Evolutionary conservation across 331 rosid species (phyloP), one percentile per base, ranked within the genome.

Genomic region (Quercus phellos): DNA sequence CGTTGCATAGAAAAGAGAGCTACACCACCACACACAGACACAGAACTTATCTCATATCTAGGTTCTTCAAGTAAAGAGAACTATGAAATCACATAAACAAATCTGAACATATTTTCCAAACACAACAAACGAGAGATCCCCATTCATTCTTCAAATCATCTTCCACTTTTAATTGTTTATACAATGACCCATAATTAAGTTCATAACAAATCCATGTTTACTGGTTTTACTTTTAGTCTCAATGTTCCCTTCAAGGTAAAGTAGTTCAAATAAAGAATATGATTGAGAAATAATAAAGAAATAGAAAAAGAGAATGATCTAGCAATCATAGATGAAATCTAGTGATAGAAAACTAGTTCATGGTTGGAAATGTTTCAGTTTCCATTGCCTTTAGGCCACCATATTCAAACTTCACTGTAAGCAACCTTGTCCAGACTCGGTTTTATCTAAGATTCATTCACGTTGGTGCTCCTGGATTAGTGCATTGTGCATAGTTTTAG

Each of bases 1-100:
- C 83, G 74, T 64, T 80, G 84, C 90, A 83, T 88, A 84, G 90
- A 89, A 90, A 90, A 87, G 56, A 90, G 94, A 87, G 90, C 77
- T 82, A 72, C 63, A 54, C 73, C 67, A 68, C 79, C 78, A 76
- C 67, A 13, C 83, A 81, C 86, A 55, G 11, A 55, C 50, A 66
- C 76, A 56, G 76, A 71, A 74, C 74, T 34, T 72, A 26, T 69
- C 83, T 75, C 79, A 64, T 80, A 70, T 85, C 86, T 84, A 70
- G 91, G 87, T 46, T 75, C 77, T 78, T 79, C 75, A 74, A 75
- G n/a, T 68, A 78, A 75, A 86, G 76, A 70, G 80, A 74, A 35
- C 46, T 67, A 50, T 72, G 63, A 77, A 30, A 55, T 63, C 64
- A 34, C 72, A 58, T 74, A 83, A 77, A 86, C 81, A 83, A 78